Evolutionary conservation across 176 grass and related monocot species (phyloP), one percentile per base, ranked within the genome.

Genomic region (Melocanna baccifera): DNA sequence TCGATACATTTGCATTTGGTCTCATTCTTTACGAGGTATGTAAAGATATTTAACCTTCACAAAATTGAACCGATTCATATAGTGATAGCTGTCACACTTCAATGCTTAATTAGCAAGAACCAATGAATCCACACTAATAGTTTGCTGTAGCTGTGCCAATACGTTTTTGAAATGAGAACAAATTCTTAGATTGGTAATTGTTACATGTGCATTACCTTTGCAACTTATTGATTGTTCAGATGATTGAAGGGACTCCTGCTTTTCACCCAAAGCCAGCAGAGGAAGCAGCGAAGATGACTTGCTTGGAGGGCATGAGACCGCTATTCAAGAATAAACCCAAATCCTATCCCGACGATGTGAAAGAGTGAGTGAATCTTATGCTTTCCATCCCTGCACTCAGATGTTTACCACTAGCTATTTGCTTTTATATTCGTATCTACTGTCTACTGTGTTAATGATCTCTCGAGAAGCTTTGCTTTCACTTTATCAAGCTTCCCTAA

Each of bases 1-100:
- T 78, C 58, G 96, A 99, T 92, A 79, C 62, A 71, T 99, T 96
- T 87, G 91, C 93, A 76, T 99, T 96, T 23, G 86, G 96, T 91
- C 81, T 99, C 32, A 92, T 99, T 90, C 89, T 99, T 77, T 99
- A 96, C 25, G 91, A 96, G 96, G 96, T 99, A 83, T 29, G 69
- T 68, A 28, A 70, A 57, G 69, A 26, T 64, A 56, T 62, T 39
- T 13, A 85, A 50, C 69, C 50, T 77, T 39, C 62, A 74, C 46
- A 53, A 47, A 66, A 52, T 19, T 12, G 46, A 75, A 53, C 26
- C 26, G 47, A 56, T 28, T 62, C 4, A 56, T 75, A 45, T 48
- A 40, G 32, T 43, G 26, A 5, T 61, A 67, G 18, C 18, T 87
- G 10, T 13, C 14, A 28, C 2, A 29, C 37, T 76, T 48, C 42